A percentile compares a stretch with the other conserved stretches of the same genome.
Conservation (phyloP, 2,329 filamentous ascomycete genomes). For the Coniochaeta sp. region DNA sequence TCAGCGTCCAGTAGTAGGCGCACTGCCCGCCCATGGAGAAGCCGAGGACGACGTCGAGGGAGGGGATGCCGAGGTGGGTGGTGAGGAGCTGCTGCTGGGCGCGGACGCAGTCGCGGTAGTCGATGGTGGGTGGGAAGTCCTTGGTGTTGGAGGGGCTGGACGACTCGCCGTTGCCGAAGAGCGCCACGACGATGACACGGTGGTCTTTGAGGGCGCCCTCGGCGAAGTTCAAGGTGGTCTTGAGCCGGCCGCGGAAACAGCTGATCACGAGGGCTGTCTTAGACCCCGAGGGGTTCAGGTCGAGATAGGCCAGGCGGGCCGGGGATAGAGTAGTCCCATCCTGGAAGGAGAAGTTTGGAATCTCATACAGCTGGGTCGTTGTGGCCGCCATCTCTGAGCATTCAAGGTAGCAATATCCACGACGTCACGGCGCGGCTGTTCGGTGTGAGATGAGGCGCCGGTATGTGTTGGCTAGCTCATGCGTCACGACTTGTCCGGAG, state of each 20-base stretch:
- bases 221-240: conserved; percentile 39
- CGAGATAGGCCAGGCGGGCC: conserved; percentile 19
- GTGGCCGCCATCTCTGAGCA: not conserved
- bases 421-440: not conserved
- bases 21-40: conserved; percentile 45
- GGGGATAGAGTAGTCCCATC: conserved; percentile 13
- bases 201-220: conserved; percentile 30
- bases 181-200: conserved; percentile 37
- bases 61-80: conserved; percentile 22
- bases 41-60: conserved; percentile 32
- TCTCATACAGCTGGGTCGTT: not conserved
- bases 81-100: conserved; percentile 31
- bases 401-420: not conserved
- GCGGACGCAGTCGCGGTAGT: conserved; percentile 35
- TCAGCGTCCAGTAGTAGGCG: conserved; percentile 36
- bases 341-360: not conserved
- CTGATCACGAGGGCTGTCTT: conserved; percentile 43
- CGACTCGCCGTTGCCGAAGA: conserved; percentile 40
- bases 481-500: not conserved
- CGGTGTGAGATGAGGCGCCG: not conserved
- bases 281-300: conserved; percentile 17
- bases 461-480: too few species aligned
- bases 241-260: conserved; percentile 46
- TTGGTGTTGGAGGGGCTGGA: conserved; percentile 36
- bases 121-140: conserved; percentile 26